Conservation (phyloP, 352 stramenopile genomes). For the Globisporangium paroecandrum region DNA sequence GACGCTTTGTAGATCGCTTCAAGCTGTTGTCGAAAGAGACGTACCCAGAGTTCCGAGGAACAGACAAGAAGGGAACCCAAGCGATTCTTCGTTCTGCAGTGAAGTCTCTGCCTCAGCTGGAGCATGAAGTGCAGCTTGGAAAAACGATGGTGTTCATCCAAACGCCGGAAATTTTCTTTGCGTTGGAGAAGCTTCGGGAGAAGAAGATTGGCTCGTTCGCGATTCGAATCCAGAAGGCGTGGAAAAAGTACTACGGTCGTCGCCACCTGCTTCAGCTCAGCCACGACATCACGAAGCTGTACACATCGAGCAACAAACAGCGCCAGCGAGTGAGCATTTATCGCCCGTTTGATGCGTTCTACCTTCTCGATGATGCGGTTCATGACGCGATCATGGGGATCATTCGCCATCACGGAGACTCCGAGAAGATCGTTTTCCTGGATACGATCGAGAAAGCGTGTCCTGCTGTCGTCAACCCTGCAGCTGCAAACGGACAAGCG, state of each 20-base stretch:
- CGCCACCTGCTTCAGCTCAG: conserved; percentile 82
- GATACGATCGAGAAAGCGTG: conserved; percentile 71
- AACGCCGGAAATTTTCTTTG: conserved; percentile 87
- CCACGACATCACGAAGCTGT: conserved; percentile 86
- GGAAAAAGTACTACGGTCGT: conserved; percentile 76
- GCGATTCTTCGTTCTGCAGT: conserved; percentile 75
- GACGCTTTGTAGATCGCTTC: conserved; percentile 84
- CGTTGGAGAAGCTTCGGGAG: conserved; percentile 84
- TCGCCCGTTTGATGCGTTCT: conserved; percentile 83
- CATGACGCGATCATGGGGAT: conserved; percentile 65
- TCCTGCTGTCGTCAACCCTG: conserved; percentile 17
- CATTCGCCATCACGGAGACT: conserved; percentile 73
- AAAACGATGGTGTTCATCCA: conserved; percentile 92
- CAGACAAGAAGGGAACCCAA: conserved; percentile 83
- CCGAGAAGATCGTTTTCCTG: conserved; percentile 80
- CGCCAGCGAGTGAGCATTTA: conserved; percentile 85
- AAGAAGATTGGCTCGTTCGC: conserved; percentile 75
- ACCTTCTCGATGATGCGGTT: conserved; percentile 61
- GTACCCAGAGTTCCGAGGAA: conserved; percentile 74
- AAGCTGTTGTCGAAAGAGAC: conserved; percentile 78
- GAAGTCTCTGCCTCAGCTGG: conserved; percentile 64
- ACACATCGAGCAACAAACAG: conserved; percentile 75
- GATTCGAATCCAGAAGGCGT: conserved; percentile 77
- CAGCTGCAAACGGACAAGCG: conserved; percentile 6
- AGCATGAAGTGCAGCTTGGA: conserved; percentile 82